phyloP scores from a whole-genome alignment of 2,329 filamentous ascomycete genomes.

The Aureobasidium vineae region DNA sequence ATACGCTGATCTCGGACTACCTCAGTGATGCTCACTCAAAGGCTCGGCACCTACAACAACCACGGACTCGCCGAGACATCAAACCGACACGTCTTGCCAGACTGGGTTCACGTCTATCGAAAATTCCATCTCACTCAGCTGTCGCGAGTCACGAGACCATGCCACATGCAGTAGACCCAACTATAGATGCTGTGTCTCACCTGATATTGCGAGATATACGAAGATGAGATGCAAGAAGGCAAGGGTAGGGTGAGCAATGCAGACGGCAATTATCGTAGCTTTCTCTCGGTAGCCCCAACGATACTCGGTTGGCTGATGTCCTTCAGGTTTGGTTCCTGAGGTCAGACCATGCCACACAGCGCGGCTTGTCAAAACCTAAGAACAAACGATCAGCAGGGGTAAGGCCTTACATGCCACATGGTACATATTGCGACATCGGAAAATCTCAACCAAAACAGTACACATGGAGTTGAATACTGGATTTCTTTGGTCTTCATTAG shows the following conservation, averaged over 20 bases:
- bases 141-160: not conserved
- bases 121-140: not conserved
- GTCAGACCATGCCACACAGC: not conserved
- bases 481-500: not conserved
- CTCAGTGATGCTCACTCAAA: not conserved
- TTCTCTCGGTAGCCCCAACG: not conserved
- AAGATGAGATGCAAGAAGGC: not conserved
- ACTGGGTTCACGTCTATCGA: not conserved
- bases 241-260: not conserved
- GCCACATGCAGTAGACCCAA: not conserved
- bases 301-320: not conserved
- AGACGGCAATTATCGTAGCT: not conserved
- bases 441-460: not conserved
- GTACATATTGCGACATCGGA: not conserved
- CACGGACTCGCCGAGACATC: not conserved
- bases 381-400: not conserved
- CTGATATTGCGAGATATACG: not conserved
- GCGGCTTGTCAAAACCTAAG: not conserved
- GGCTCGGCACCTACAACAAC: not conserved
- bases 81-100: not conserved
- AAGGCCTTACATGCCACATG: too few species aligned
- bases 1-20: not conserved
- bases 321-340: not conserved
- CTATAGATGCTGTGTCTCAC: not conserved
- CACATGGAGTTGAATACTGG: not conserved